A percentile compares a stretch with the other conserved stretches of the same genome.
These are phyloP conservation scores for Vitis amurensis DNA, from an alignment of 164 flowering plant genomes.

Conservation along the genomic window DNA sequence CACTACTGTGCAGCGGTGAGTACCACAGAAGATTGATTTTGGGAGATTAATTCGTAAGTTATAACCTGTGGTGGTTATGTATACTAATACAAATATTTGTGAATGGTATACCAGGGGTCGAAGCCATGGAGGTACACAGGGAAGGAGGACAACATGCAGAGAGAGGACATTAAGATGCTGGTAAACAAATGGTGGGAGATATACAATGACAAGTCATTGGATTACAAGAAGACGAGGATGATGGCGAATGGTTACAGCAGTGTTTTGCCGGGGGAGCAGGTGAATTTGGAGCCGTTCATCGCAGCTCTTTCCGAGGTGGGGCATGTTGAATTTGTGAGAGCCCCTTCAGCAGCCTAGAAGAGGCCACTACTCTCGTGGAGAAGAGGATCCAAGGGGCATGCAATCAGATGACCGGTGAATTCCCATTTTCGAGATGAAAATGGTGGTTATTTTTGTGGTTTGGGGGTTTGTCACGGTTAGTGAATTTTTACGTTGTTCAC, in stretches of 20 bases:
- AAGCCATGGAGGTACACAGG: conserved; percentile 75
- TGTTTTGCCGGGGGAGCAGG: conserved; percentile 3
- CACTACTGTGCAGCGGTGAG: conserved; percentile 50
- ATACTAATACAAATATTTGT: background rate
- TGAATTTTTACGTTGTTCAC: too few species aligned
- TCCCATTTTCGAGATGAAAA: too few species aligned
- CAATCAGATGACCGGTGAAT: too few species aligned
- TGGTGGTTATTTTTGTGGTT: too few species aligned
- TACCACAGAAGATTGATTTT: too few species aligned
- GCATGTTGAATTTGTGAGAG: conserved; percentile 29
- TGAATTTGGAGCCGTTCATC: conserved; percentile 33
- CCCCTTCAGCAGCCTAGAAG: conserved; percentile 52
- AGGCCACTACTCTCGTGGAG: too few species aligned
- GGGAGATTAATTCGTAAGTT: too few species aligned
- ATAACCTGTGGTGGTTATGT: too few species aligned
- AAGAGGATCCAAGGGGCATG: too few species aligned
- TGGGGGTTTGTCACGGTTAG: too few species aligned
- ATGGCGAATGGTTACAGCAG: background rate
- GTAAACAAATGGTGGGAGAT: conserved; percentile 64
- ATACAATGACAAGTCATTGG: conserved; percentile 43
- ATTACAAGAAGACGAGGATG: conserved; percentile 28
- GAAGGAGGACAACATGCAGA: conserved; percentile 56
- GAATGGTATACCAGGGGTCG: conserved; percentile 27
- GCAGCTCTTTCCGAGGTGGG: conserved; percentile 34
- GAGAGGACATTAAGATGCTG: conserved; percentile 63